Evolutionary conservation across 2,329 filamentous ascomycete species (phyloP).

Genomic region (Cladosporium sp.): DNA sequence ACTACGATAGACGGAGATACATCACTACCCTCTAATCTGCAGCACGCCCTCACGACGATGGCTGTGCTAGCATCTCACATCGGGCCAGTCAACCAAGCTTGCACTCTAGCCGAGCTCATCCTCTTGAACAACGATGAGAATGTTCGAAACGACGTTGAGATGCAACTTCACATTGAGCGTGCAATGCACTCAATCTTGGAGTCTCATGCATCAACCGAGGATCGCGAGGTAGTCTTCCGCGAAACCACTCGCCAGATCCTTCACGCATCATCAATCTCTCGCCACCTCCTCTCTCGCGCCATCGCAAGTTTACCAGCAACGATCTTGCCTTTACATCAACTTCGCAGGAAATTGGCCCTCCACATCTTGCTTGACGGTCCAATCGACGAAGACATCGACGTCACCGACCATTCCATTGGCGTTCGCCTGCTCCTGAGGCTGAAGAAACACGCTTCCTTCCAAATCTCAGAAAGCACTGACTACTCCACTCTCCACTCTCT

Average conservation of each 20-base stretch:
- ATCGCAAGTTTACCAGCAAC: conserved; percentile 60
- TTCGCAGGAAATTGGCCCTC: conserved; percentile 67
- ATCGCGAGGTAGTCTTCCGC: background rate
- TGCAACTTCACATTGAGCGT: conserved; percentile 27
- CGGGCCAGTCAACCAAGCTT: background rate
- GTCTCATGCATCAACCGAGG: background rate
- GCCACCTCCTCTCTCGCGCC: conserved; percentile 55
- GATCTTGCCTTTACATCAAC: conserved; percentile 54
- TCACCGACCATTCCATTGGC: conserved; percentile 1
- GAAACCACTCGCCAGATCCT: conserved; percentile 20
- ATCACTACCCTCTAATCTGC: background rate
- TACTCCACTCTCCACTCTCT: conserved; percentile 68
- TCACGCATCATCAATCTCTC: conserved; percentile 17
- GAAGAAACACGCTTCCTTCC: conserved; percentile 47
- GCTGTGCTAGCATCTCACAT: background rate
- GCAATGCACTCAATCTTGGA: conserved; percentile 27
- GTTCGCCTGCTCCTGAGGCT: conserved; percentile 32
- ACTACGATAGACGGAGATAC: background rate
- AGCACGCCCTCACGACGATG: background rate
- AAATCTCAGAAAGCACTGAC: conserved; percentile 58
- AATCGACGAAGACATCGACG: background rate
- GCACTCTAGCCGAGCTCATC: conserved; percentile 29
- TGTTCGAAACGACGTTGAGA: conserved; percentile 22
- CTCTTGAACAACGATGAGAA: conserved; percentile 32
- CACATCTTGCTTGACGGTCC: conserved; percentile 51